Evolutionary conservation across 2,329 filamentous ascomycete species (phyloP).

Genomic region (Cercospora sp.): DNA sequence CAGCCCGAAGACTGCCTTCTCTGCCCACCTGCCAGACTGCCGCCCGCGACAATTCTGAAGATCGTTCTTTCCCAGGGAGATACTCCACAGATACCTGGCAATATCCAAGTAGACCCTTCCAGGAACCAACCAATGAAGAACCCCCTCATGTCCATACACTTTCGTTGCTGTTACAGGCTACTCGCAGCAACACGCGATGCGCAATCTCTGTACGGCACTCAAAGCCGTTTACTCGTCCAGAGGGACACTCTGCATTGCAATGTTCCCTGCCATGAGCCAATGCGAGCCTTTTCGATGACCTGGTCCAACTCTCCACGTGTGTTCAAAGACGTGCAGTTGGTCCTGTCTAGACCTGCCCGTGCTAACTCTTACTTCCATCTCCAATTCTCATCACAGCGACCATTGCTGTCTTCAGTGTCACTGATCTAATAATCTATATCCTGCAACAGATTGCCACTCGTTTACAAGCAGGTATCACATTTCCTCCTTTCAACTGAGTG

Average conservation of each 20-base stretch:
- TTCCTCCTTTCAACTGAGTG: background rate
- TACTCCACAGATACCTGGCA: background rate
- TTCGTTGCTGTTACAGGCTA: background rate
- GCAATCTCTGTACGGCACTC: background rate
- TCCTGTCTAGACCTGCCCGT: background rate
- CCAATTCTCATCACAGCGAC: background rate
- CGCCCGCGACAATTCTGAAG: background rate
- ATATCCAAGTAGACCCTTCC: background rate
- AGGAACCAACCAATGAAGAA: slow-evolving; percentile 1
- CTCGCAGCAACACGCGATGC: background rate
- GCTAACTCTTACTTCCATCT: background rate
- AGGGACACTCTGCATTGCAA: too few relatives aligned
- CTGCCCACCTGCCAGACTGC: background rate
- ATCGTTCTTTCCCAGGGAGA: slow-evolving; percentile 1
- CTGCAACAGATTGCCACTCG: background rate
- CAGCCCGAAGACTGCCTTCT: background rate
- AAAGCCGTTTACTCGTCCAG: background rate
- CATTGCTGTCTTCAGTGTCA: background rate
- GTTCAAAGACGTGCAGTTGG: background rate
- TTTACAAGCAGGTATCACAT: background rate
- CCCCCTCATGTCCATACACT: background rate
- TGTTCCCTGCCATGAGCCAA: background rate
- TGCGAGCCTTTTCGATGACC: background rate
- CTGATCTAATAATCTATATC: background rate
- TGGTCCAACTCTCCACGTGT: background rate